These are phyloP conservation scores for Hymenoscyphus fructigenus DNA, from an alignment of 2,329 filamentous ascomycete species.

Conservation along the genomic window DNA sequence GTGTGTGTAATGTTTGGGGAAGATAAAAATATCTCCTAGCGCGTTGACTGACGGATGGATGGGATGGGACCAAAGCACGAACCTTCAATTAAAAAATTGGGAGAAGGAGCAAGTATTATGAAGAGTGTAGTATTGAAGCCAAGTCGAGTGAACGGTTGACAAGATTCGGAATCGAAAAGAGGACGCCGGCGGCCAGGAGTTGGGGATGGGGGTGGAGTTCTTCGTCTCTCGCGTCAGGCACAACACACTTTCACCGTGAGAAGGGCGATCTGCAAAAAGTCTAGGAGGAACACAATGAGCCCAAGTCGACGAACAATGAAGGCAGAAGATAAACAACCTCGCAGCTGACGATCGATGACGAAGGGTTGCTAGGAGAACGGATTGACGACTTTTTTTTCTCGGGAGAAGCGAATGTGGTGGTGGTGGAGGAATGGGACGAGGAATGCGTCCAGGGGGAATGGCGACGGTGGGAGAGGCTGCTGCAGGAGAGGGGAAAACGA, in stretches of 20 bases:
- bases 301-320: conserved; percentile 11
- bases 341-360: conserved; percentile 15
- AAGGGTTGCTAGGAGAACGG: conserved; percentile 5
- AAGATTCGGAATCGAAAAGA: conserved; percentile 41
- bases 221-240: conserved; percentile 27
- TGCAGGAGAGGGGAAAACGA: conserved; percentile 18
- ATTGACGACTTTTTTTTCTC: not conserved
- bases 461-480: not conserved
- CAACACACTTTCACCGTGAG: conserved; percentile 36
- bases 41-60: not conserved
- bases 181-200: conserved; percentile 58
- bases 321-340: conserved; percentile 26
- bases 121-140: conserved; percentile 31
- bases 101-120: conserved; percentile 35
- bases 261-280: conserved; percentile 19
- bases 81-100: conserved; percentile 27
- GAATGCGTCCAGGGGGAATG: conserved; percentile 19
- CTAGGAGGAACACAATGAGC: conserved; percentile 24
- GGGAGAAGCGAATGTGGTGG: conserved; percentile 29
- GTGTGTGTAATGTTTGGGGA: not conserved
- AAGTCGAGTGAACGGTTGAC: conserved; percentile 42
- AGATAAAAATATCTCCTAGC: conserved; percentile 1
- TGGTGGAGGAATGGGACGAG: conserved; percentile 23
- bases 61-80: conserved; percentile 4
- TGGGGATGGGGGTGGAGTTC: not conserved